phyloP scores from a whole-genome alignment of 1,284 basidiomycete genomes.

The Ganoderma lingzhi region DNA sequence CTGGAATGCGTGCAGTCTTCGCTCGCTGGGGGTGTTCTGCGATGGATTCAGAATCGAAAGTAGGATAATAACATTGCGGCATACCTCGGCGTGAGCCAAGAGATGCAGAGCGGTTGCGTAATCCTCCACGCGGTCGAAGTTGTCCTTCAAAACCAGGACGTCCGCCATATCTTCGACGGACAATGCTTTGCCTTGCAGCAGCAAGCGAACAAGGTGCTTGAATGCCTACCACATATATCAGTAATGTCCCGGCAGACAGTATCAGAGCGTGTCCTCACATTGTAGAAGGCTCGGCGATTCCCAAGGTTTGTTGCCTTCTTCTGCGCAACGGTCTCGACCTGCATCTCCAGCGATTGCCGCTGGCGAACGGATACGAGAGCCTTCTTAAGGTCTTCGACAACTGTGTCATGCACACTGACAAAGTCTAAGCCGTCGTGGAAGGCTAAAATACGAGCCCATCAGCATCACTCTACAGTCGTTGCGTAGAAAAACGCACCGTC shows the following conservation, averaged over 20 bases:
- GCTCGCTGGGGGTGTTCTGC: conserved; percentile 73
- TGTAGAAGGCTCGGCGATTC: conserved; percentile 52
- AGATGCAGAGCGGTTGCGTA: conserved; percentile 73
- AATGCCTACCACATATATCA: conserved; percentile 56
- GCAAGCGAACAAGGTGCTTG: conserved; percentile 67
- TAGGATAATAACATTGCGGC: conserved; percentile 24
- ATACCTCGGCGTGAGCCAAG: conserved; percentile 62
- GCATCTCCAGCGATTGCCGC: conserved; percentile 70
- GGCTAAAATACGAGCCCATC: conserved; percentile 46
- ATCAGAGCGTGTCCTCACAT: conserved; percentile 45
- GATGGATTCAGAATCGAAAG: neutral
- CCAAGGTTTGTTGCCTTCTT: conserved; percentile 58
- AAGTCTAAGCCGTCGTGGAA: conserved; percentile 82
- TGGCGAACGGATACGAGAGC: conserved; percentile 56
- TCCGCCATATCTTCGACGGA: conserved; percentile 76
- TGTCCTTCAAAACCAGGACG: conserved; percentile 77
- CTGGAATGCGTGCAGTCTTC: conserved; percentile 73
- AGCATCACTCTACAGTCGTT: conserved; percentile 10
- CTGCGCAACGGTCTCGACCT: conserved; percentile 68
- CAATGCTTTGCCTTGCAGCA: conserved; percentile 74
- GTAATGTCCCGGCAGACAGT: neutral
- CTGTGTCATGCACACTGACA: conserved; percentile 73
- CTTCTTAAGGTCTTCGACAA: conserved; percentile 65
- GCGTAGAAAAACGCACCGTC: conserved; percentile 53
- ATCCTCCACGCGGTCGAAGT: conserved; percentile 58